Conservation (phyloP, 108 stramenopile genomes). For the Tribonema minus region DNA sequence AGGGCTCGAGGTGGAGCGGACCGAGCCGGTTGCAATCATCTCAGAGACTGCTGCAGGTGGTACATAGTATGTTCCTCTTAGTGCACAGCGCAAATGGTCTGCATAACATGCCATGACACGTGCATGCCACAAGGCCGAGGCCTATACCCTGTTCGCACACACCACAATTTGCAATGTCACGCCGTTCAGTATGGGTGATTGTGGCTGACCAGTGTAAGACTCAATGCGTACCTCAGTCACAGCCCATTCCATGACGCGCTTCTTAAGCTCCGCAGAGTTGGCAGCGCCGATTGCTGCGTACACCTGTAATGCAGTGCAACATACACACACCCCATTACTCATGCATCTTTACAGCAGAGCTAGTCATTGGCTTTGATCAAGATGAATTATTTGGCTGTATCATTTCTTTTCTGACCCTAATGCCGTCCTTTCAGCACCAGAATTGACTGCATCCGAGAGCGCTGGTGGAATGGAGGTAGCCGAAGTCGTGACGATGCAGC, state of each 20-base stretch:
- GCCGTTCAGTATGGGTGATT: not conserved
- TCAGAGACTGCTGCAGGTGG: too few relatives aligned
- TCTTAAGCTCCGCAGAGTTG: constrained; percentile 62
- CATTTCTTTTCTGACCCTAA: too few relatives aligned
- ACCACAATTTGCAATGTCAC: not conserved
- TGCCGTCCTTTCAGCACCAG: too few relatives aligned
- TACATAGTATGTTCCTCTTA: not conserved
- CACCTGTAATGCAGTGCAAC: constrained; percentile 5
- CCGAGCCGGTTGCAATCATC: too few relatives aligned
- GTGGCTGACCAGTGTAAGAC: not conserved
- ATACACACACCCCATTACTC: too few relatives aligned
- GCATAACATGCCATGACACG: not conserved
- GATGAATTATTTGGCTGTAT: too few relatives aligned
- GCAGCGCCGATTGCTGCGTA: constrained; percentile 15
- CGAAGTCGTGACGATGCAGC: not conserved
- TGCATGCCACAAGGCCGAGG: not conserved
- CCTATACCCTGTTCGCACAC: not conserved
- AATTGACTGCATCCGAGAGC: too few relatives aligned
- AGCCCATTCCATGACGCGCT: constrained; percentile 78
- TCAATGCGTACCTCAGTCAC: constrained; percentile 53
- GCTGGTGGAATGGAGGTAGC: not conserved
- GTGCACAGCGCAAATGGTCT: not conserved
- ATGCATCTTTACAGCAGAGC: too few relatives aligned
- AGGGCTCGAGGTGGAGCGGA: too few relatives aligned
- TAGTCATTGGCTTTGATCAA: too few relatives aligned